Base-by-base conservation (phyloP, 2,329 filamentous ascomycete species). In the Fusarium devonianum region DNA sequence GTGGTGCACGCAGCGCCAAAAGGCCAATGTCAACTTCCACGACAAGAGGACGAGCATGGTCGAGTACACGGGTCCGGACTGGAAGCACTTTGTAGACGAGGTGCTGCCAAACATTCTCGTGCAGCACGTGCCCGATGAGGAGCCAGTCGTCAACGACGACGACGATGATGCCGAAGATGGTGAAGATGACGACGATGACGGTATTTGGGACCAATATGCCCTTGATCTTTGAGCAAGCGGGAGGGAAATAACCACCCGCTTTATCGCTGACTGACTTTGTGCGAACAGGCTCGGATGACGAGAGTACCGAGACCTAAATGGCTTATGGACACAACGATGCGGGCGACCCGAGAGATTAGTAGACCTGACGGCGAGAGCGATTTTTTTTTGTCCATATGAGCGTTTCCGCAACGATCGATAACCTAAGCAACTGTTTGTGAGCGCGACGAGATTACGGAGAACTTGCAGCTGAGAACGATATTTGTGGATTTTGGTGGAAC, bases 61-160 rank as follows among this genome's bases (percentile, higher is more conserved):
- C 10, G 43, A 66, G 14, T 73, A 73, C 38, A 66, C 62, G 1
- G 73, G 74, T 2, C 50, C 65, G 1, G 71, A 74, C 33, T 72
- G 71, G 65, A 67, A 56, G 40, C 64, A 69, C 18, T 74, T 70
- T 45, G 56, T 73, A 2, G 64, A 60, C 7, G 67, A 71, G 10
- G 53, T 70, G 32, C 61, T 58, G 7, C 47, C 63, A 6, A 44
- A 51, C 30, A 12, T 68, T 3, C 21, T 48, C 7, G 57, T 62
- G 18, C 18, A 35, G 3, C 56, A 53, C 40, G 22, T 30, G 10
- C 21, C 9, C 2, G 49, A 64, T 4, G 41, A 58, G 28, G 60
- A 5, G 48, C n/a, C n/a, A n/a, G n/a, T n/a, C n/a, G n/a, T n/a
- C n/a, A 59, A 2, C 52, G 56, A 25, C 2, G 35, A 45, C 7